A percentile compares a stretch with the other conserved stretches of the same genome.
These are phyloP conservation scores for Penicillium crustosum DNA, from an alignment of 2,329 filamentous ascomycete genomes.

Conservation along the genomic window DNA sequence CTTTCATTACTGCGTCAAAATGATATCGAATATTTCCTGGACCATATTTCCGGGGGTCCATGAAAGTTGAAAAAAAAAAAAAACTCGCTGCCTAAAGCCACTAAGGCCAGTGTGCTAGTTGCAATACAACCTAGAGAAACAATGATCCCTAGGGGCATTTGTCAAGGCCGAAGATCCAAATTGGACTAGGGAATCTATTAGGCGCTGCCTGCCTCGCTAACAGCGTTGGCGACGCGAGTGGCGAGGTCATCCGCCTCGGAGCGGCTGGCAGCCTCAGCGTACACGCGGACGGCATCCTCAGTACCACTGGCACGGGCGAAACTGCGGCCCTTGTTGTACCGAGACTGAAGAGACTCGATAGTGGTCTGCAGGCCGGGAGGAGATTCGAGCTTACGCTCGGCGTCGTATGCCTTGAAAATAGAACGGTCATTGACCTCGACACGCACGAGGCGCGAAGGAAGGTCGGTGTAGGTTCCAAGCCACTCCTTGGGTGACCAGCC, in stretches of 20 bases:
- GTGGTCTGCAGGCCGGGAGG: conserved; percentile 77
- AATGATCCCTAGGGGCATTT: background rate
- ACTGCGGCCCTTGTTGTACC: conserved; percentile 83
- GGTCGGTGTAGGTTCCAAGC: conserved; percentile 87
- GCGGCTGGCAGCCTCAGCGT: conserved; percentile 87
- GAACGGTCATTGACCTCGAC: conserved; percentile 87
- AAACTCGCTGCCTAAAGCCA: background rate
- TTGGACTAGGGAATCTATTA: conserved; percentile 12
- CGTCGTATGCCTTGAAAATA: conserved; percentile 86
- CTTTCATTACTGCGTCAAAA: conserved; percentile 30
- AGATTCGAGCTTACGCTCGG: conserved; percentile 80
- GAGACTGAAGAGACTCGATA: conserved; percentile 84
- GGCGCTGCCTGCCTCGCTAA: conserved; percentile 56
- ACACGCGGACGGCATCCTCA: conserved; percentile 93
- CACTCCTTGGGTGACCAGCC: conserved; percentile 86
- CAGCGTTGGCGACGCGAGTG: conserved; percentile 73
- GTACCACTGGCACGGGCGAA: conserved; percentile 94
- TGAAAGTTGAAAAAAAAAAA: background rate
- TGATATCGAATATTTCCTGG: conserved; percentile 24
- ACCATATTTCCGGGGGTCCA: conserved; percentile 10
- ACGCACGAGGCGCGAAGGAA: conserved; percentile 91
- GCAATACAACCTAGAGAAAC: background rate
- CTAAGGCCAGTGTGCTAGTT: background rate
- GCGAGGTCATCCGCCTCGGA: conserved; percentile 90
- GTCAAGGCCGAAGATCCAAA: background rate